phyloP scores from a whole-genome alignment of 805 yeast species.

The Lipomyces orientalis region DNA sequence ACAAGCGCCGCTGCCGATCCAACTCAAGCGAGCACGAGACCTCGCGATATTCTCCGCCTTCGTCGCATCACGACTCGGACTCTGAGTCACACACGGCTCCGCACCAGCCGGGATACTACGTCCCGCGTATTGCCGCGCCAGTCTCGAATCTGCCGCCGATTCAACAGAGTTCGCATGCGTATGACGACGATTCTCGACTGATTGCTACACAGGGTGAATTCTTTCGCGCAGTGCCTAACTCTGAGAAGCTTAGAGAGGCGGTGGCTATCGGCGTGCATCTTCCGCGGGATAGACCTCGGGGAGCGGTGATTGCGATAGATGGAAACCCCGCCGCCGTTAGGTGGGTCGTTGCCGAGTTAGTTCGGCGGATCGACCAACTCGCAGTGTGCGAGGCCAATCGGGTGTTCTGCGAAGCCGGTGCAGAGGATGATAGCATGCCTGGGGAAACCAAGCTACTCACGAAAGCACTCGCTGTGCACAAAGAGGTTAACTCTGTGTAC shows the following conservation, averaged over 20 bases:
- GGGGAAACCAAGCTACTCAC: constrained; percentile 20
- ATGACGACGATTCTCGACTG: constrained; percentile 3
- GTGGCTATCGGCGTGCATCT: constrained; percentile 5
- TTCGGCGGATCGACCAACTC: constrained; percentile 15
- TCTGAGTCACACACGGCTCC: not conserved
- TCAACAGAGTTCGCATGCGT: not conserved
- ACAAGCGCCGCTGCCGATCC: constrained; percentile 4
- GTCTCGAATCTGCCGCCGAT: not conserved
- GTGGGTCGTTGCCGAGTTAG: constrained; percentile 5
- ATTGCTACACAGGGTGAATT: not conserved
- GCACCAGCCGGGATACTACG: not conserved
- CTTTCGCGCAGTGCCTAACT: not conserved
- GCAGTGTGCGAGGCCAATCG: constrained; percentile 7
- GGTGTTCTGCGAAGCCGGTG: not conserved
- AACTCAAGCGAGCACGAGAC: not conserved
- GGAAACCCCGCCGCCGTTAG: constrained; percentile 15
- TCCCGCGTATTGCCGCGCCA: not conserved
- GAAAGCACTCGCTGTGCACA: constrained; percentile 21
- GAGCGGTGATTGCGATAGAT: constrained; percentile 32
- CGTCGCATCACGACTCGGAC: not conserved
- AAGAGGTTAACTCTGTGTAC: constrained; percentile 12
- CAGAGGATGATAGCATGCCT: not conserved
- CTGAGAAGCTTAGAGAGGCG: constrained; percentile 8
- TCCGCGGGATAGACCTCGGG: constrained; percentile 21
- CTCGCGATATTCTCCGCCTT: not conserved